Evolutionary conservation across 306 rosid species (phyloP), one percentile per base, ranked within the genome.

Genomic region (Hippophae rhamnoides): DNA sequence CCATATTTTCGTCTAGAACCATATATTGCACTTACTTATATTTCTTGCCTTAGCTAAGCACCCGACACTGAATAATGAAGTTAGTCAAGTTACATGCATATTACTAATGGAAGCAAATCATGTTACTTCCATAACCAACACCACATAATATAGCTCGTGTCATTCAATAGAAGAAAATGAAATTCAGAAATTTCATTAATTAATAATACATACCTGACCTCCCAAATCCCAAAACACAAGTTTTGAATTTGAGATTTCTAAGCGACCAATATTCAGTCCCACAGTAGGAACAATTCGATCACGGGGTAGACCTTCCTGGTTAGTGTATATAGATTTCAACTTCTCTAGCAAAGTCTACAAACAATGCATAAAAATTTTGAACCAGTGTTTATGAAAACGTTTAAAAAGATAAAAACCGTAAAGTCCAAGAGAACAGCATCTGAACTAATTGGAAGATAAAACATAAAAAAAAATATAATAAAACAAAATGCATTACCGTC

Each of bases 281-380:
- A 93, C 99, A 4, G 99, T 93, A 41, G 99, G 99, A 73, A 93
- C 95, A 70, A 93, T 88, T 66, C 99, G 85, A 79, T 93, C 99
- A 11, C 85, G 95, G 67, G 99, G 83, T 47, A 93, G 83, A 61
- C 97, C 90, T 78, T 93, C 99, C 64, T 72, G 27, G 57, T 84
- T 89, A 45, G 95, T 75, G 86, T 86, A 82, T 38, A 76, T 41
- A 3, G 99, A 86, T 69, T 93, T 93, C 85, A 89, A 72, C 86
- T 88, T 93, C 84, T 93, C 99, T 52, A 93, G 79, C 67, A 93
- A 80, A 84, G 99, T 86, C 99, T 93, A 70, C 68, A 70, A 58
- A 72, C 49, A 52, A 4, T 31, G 38, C 38, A 31, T 2, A 31
- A 31, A 31, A 31, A 31, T 1, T 2, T 31, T 31, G 38, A 31